Evolutionary conservation across 1,284 basidiomycete species (phyloP).

Genomic region (Melampsora occidentalis): DNA sequence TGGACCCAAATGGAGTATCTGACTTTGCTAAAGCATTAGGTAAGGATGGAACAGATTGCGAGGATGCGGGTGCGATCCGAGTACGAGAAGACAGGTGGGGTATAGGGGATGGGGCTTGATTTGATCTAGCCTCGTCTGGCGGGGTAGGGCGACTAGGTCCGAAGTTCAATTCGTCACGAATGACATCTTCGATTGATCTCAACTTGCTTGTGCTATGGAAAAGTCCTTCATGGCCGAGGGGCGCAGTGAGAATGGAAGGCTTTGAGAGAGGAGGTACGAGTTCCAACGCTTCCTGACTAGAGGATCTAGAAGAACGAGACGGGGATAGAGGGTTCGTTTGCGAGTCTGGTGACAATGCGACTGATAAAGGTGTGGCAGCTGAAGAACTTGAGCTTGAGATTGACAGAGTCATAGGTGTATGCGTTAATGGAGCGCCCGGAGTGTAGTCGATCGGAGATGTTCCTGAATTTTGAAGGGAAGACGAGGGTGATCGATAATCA

Average conservation of each 20-base stretch:
- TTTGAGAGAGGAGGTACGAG: neutral
- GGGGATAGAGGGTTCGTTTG: neutral
- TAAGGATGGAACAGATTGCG: slow-evolving; percentile 42
- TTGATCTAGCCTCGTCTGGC: neutral
- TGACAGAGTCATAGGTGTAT: neutral
- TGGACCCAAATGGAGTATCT: slow-evolving; percentile 59
- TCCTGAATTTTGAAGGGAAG: neutral
- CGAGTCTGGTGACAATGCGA: neutral
- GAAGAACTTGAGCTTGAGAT: slow-evolving; percentile 5
- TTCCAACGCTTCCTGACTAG: neutral
- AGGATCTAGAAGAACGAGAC: neutral
- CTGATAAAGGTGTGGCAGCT: neutral
- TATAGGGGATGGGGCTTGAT: neutral
- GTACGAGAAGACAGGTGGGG: slow-evolving; percentile 16
- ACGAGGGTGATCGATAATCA: neutral
- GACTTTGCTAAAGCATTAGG: slow-evolving; percentile 29
- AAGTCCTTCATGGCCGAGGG: slow-evolving; percentile 52
- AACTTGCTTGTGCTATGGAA: too few species aligned
- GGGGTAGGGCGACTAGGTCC: too few species aligned
- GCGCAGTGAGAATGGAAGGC: slow-evolving; percentile 26
- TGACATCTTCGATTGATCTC: too few species aligned
- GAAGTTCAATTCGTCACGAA: too few species aligned
- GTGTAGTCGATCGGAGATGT: neutral
- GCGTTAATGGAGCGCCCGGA: neutral
- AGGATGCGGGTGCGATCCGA: slow-evolving; percentile 9